Percentiles rank a stretch among this genome's conserved stretches.
phyloP scores from a whole-genome alignment of 2,329 filamentous ascomycete species.

The Trichoderma sp. region DNA sequence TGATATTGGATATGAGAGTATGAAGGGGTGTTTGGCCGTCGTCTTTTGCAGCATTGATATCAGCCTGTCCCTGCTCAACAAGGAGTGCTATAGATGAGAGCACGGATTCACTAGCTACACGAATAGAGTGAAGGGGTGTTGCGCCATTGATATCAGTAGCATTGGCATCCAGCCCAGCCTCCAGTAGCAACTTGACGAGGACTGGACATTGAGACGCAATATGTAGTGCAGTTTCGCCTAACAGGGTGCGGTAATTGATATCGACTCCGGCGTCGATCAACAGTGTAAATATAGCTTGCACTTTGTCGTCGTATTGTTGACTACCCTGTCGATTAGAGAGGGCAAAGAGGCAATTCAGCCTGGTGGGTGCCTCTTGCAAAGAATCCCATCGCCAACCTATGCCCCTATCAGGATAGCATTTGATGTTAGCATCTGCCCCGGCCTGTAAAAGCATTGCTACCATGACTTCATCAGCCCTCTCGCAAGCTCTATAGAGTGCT shows the following conservation, averaged over 20 bases:
- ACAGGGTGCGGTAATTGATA: slow-evolving; percentile 21
- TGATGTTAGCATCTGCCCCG: slow-evolving; percentile 31
- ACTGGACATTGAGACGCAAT: slow-evolving; percentile 1
- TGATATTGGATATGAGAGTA: background rate
- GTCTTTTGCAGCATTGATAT: slow-evolving; percentile 25
- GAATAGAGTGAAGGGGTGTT: slow-evolving; percentile 22
- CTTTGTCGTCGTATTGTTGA: background rate
- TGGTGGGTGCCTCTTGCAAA: background rate
- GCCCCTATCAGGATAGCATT: slow-evolving; percentile 5
- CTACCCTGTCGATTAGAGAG: background rate
- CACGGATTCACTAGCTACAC: rapidly evolving
- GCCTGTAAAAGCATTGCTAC: slow-evolving; percentile 29
- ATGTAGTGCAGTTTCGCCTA: slow-evolving; percentile 25
- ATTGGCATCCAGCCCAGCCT: slow-evolving; percentile 27
- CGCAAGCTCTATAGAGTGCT: slow-evolving; percentile 24
- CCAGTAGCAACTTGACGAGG: slow-evolving; percentile 22
- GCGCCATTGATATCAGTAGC: slow-evolving; percentile 17
- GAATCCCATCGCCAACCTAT: background rate
- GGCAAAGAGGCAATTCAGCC: slow-evolving; percentile 19
- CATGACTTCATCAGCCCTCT: slow-evolving; percentile 13
- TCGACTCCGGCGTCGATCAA: slow-evolving; percentile 27
- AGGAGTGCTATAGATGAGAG: slow-evolving; percentile 25
- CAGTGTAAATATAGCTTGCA: slow-evolving; percentile 20
- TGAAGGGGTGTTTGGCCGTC: slow-evolving; percentile 28
- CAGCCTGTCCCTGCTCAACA: slow-evolving; percentile 24